phyloP scores from a whole-genome alignment of 169 alveolate species.

The Besnoitia besnoiti region DNA sequence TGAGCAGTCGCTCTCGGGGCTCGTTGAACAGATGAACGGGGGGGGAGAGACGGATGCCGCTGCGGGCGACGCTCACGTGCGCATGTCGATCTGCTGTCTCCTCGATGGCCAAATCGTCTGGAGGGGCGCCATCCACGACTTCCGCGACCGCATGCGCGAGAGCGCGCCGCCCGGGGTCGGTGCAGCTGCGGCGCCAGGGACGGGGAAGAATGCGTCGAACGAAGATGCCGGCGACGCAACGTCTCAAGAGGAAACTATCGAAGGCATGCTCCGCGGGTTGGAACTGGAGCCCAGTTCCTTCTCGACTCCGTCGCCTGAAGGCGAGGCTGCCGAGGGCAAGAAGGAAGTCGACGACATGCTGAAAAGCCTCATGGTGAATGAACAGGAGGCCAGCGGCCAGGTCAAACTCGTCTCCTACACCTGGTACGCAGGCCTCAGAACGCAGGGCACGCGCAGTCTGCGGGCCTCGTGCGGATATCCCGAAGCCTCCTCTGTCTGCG shows the following conservation, averaged over 20 bases:
- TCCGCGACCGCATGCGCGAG: neutral
- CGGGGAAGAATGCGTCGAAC: neutral
- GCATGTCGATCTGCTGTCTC: constrained; percentile 27
- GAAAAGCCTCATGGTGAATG: constrained; percentile 27
- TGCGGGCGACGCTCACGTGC: neutral
- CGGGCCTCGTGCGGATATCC: no score
- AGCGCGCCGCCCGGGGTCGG: neutral
- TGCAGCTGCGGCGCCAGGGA: neutral
- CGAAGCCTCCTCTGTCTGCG: no score
- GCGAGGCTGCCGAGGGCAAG: neutral
- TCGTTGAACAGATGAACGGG: constrained; percentile 36
- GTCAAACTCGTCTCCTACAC: neutral
- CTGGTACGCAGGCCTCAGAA: constrained; percentile 12
- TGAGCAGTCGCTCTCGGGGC: constrained; percentile 51
- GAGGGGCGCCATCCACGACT: constrained; percentile 5
- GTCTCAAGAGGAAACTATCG: neutral
- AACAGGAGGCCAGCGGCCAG: constrained; percentile 37
- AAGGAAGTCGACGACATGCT: neutral
- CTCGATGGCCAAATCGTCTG: constrained; percentile 28
- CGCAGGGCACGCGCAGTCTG: no score
- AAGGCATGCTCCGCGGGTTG: neutral
- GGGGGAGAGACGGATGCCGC: neutral
- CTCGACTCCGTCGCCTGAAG: no score
- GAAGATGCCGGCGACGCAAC: neutral
- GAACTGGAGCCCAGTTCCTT: neutral